phyloP scores from a whole-genome alignment of 305 asterid genomes.

The Striga hermonthica region DNA sequence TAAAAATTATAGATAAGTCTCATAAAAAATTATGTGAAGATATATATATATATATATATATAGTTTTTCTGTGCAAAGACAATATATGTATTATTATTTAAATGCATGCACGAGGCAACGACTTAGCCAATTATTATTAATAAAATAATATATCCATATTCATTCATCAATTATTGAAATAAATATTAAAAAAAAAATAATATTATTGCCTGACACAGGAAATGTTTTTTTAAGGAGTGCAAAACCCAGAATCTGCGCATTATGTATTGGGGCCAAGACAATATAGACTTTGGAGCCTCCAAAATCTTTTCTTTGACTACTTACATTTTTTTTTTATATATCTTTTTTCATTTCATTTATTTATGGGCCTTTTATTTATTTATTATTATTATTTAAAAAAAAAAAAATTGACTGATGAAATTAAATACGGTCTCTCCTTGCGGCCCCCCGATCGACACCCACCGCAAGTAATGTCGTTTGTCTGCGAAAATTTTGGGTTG shows the following conservation, averaged over 20 bases:
- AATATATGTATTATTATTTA: too few species aligned
- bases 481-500: not conserved
- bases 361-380: not conserved
- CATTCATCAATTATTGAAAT: not conserved
- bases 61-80: too few species aligned
- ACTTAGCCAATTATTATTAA: too few species aligned
- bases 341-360: not conserved
- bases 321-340: too few species aligned
- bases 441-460: conserved; percentile 43
- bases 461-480: not conserved
- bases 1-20: too few species aligned
- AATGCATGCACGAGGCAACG: too few species aligned
- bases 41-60: too few species aligned
- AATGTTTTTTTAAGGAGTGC: conserved; percentile 1
- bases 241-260: conserved; percentile 35
- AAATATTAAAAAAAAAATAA: not conserved
- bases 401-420: not conserved
- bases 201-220: too few species aligned
- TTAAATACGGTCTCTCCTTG: conserved; percentile 26
- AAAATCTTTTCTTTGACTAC: conserved; percentile 20
- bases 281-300: not conserved
- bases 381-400: too few species aligned
- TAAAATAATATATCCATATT: too few species aligned
- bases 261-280: conserved; percentile 22
- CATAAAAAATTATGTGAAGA: too few species aligned